These are phyloP conservation scores for Lyophyllum atratum DNA, from an alignment of 768 basidiomycete genomes.

Conservation along the genomic window DNA sequence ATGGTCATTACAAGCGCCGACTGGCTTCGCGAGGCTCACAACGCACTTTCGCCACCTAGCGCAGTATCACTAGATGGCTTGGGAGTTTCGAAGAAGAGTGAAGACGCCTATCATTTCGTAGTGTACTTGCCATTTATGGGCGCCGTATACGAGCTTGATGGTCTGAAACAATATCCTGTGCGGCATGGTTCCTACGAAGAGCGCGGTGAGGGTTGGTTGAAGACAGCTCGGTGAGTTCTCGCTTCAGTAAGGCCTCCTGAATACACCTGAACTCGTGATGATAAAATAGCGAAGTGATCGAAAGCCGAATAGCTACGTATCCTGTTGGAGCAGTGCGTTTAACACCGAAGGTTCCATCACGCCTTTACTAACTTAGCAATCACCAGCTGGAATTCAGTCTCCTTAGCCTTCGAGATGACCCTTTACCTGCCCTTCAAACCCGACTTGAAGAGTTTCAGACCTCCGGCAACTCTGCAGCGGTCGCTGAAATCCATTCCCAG, in stretches of 20 bases:
- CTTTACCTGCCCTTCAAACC: constrained; percentile 65
- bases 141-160: constrained; percentile 90
- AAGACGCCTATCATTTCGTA: constrained; percentile 96
- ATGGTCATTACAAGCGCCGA: constrained; percentile 80
- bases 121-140: constrained; percentile 89
- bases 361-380: constrained; percentile 8
- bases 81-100: constrained; percentile 60
- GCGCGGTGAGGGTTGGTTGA: constrained; percentile 80
- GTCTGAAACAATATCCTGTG: constrained; percentile 77
- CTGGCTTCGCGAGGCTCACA: constrained; percentile 85
- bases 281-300: constrained; percentile 77
- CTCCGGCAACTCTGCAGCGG: constrained; percentile 41
- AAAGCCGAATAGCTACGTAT: constrained; percentile 88
- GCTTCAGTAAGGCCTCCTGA: not conserved
- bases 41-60: constrained; percentile 88
- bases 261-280: constrained; percentile 22
- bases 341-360: not conserved
- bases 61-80: constrained; percentile 88
- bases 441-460: constrained; percentile 54
- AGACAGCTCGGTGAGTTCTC: constrained; percentile 64
- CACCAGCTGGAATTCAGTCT: constrained; percentile 88
- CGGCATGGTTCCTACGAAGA: constrained; percentile 76
- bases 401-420: constrained; percentile 83
- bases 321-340: constrained; percentile 79
- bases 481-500: constrained; percentile 54